Percentiles rank a stretch among this genome's conserved stretches.
These are phyloP conservation scores for Stachybotrys chartarum DNA, from an alignment of 2,329 filamentous ascomycete genomes.

Conservation along the genomic window DNA sequence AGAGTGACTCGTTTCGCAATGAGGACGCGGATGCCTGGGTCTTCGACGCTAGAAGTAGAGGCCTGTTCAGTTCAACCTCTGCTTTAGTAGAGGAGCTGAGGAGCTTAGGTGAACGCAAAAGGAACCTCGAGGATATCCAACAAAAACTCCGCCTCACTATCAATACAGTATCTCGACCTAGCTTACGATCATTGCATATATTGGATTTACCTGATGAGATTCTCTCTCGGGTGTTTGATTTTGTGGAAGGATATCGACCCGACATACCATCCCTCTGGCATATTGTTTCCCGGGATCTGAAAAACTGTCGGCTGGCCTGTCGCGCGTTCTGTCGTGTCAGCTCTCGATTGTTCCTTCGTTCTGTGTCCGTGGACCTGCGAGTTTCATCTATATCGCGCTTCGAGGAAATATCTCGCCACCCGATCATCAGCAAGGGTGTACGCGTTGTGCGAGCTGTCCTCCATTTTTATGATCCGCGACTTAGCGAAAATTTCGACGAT, in stretches of 20 bases:
- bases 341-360: background rate
- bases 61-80: background rate
- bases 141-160: background rate
- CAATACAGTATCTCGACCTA: background rate
- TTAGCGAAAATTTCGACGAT: background rate
- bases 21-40: background rate
- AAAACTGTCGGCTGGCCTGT: conserved; percentile 1
- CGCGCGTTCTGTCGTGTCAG: conserved; percentile 1
- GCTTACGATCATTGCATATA: background rate
- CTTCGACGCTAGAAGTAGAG: background rate
- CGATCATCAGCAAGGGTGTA: conserved; percentile 1
- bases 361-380: background rate
- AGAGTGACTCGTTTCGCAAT: background rate
- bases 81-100: background rate
- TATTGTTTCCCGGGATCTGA: background rate
- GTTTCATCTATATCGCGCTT: conserved; percentile 1
- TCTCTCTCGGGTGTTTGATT: background rate
- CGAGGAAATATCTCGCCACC: conserved; percentile 2
- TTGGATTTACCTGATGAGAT: background rate
- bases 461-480: conserved; percentile 1
- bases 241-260: background rate
- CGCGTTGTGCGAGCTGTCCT: background rate
- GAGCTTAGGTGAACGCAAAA: background rate
- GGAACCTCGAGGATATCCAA: background rate
- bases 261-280: background rate